A percentile compares a stretch with the other conserved stretches of the same genome.
phyloP scores from a whole-genome alignment of 768 basidiomycete species.

The Russula brevipes region DNA sequence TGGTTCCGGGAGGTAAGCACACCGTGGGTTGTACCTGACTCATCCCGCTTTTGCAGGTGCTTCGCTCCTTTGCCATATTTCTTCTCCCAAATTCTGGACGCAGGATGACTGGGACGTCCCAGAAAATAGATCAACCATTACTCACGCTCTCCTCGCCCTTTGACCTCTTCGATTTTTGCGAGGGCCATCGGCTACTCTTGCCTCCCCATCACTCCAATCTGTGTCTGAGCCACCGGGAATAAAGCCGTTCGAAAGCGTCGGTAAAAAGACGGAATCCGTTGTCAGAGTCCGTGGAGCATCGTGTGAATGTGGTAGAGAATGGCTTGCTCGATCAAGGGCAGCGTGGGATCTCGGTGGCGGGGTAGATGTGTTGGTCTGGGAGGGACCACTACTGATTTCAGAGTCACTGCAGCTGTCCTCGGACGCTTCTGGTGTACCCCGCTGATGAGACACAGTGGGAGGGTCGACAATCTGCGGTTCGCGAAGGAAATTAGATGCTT shows the following conservation, averaged over 20 bases:
- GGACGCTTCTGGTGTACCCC: not conserved
- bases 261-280: slow-evolving; percentile 66
- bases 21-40: not conserved
- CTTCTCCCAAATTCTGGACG: slow-evolving; percentile 90
- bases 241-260: slow-evolving; percentile 84
- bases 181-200: slow-evolving; percentile 44
- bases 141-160: slow-evolving; percentile 89
- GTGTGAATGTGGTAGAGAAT: not conserved
- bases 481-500: not conserved
- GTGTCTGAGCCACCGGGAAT: slow-evolving; percentile 72
- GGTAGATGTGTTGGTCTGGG: not conserved
- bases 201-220: slow-evolving; percentile 67
- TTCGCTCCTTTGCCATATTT: slow-evolving; percentile 90
- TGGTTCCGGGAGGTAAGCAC: not conserved
- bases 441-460: not conserved
- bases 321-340: not conserved
- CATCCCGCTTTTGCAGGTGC: slow-evolving; percentile 66
- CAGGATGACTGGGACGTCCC: not conserved
- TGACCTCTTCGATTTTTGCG: slow-evolving; percentile 86
- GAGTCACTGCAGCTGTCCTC: slow-evolving; percentile 27
- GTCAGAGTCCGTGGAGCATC: slow-evolving; percentile 21
- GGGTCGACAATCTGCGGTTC: not conserved
- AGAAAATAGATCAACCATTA: slow-evolving; percentile 26
- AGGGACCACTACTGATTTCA: not conserved
- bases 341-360: not conserved